Conservation (phyloP, 83 land plant genomes). For the Diphasiastrum complanatum region DNA sequence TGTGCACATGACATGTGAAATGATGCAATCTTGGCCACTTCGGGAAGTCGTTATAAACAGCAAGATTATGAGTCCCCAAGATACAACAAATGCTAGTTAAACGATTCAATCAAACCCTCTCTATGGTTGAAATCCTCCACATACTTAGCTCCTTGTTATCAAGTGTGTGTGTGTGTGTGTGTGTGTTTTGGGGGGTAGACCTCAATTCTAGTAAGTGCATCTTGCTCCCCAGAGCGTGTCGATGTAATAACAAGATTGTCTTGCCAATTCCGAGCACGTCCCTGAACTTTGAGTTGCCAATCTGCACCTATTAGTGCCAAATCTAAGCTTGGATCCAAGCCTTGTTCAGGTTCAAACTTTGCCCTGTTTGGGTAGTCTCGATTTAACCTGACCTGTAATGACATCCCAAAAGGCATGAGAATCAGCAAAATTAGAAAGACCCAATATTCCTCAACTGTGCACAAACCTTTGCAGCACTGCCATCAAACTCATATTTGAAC, state of each 20-base stretch:
- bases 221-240: slow-evolving; percentile 91
- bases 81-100: no score
- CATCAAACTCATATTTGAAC: no score
- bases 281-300: slow-evolving; percentile 93
- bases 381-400: slow-evolving; percentile 77
- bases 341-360: slow-evolving; percentile 94
- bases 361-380: slow-evolving; percentile 88
- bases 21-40: no score
- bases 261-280: slow-evolving; percentile 93
- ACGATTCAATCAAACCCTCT: not conserved
- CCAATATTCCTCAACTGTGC: no score
- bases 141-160: no score
- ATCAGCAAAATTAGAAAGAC: not conserved
- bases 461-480: no score
- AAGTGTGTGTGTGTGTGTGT: no score
- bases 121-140: no score
- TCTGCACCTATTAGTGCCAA: slow-evolving; percentile 89
- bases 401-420: not conserved
- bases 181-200: slow-evolving; percentile 32
- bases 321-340: slow-evolving; percentile 90
- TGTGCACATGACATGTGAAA: no score
- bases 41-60: no score
- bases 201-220: slow-evolving; percentile 80
- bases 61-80: no score
- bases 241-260: slow-evolving; percentile 96